Conservation (phyloP, 495 filamentous ascomycete species). For the Xylaria acuta region DNA sequence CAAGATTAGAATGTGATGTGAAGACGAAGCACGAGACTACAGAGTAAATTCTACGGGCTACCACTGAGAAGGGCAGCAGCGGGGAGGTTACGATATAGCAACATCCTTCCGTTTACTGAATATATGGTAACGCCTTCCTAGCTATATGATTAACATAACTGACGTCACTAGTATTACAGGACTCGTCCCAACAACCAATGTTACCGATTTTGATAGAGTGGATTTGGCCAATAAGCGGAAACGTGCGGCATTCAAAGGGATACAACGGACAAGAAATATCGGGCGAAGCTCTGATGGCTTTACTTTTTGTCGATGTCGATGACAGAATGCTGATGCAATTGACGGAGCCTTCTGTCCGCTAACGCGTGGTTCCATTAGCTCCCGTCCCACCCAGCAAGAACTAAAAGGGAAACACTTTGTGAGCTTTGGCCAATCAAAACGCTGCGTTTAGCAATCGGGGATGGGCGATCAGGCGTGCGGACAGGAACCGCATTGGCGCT, state of each 20-base stretch:
- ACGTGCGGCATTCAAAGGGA: not conserved
- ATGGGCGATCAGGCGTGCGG: not conserved
- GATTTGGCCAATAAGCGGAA: not conserved
- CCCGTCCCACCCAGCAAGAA: not conserved
- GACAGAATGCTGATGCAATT: constrained; percentile 10
- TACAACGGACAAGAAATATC: too few relatives aligned
- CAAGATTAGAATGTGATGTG: not conserved
- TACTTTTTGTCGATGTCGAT: constrained; percentile 9
- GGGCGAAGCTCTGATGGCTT: not conserved
- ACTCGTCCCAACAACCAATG: not conserved
- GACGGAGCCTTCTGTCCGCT: not conserved
- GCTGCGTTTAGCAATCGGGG: not conserved
- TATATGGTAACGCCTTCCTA: too few relatives aligned
- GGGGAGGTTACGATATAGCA: not conserved
- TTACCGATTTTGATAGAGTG: not conserved
- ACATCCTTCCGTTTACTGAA: not conserved
- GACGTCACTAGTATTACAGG: not conserved
- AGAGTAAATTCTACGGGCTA: not conserved
- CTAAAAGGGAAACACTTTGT: not conserved
- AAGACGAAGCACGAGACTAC: not conserved
- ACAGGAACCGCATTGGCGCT: not conserved
- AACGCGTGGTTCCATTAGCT: not conserved
- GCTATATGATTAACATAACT: not conserved
- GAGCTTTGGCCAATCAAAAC: constrained; percentile 1
- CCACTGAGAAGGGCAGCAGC: not conserved